These are phyloP conservation scores for Fragosphaeria purpurea DNA, from an alignment of 2,329 filamentous ascomycete species.

Conservation along the genomic window DNA sequence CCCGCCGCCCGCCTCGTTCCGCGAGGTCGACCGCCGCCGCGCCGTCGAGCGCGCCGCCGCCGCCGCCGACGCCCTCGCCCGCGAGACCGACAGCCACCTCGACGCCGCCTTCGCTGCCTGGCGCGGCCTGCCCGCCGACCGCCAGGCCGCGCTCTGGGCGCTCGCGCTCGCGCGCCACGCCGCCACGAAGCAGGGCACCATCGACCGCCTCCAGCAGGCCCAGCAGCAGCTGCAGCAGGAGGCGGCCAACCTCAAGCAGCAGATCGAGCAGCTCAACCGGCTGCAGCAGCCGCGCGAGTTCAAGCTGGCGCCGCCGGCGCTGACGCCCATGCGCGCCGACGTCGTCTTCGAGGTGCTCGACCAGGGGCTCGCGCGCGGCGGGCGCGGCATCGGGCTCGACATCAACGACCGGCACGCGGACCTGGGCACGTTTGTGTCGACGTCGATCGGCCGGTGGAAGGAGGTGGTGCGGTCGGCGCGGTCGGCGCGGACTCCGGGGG, in stretches of 20 bases:
- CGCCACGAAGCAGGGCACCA: constrained; percentile 45
- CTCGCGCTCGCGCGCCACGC: constrained; percentile 52
- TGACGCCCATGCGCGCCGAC: constrained; percentile 40
- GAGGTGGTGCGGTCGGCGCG: constrained; percentile 45
- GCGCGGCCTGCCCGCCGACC: constrained; percentile 50
- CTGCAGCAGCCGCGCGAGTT: constrained; percentile 52
- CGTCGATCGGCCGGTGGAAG: constrained; percentile 54
- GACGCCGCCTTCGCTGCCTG: constrained; percentile 70
- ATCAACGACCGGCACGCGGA: constrained; percentile 43
- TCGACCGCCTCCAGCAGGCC: constrained; percentile 38
- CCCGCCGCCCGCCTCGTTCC: constrained; percentile 29
- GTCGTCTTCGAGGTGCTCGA: constrained; percentile 38
- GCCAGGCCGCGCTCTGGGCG: constrained; percentile 50
- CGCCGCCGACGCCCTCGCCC: constrained; percentile 51
- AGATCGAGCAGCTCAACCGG: constrained; percentile 49
- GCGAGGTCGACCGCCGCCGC: constrained; percentile 34
- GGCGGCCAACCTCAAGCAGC: constrained; percentile 43
- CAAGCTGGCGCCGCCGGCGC: constrained; percentile 40
- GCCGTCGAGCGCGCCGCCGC: constrained; percentile 38
- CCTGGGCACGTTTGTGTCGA: constrained; percentile 39
- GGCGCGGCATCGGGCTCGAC: constrained; percentile 33
- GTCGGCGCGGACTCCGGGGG: constrained; percentile 14
- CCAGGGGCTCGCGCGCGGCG: constrained; percentile 27
- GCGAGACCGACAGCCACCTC: constrained; percentile 63
- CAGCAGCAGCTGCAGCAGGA: constrained; percentile 46